A percentile compares a stretch with the other conserved stretches of the same genome.
phyloP scores from a whole-genome alignment of 2,329 filamentous ascomycete genomes.

The Phialophora expanda region DNA sequence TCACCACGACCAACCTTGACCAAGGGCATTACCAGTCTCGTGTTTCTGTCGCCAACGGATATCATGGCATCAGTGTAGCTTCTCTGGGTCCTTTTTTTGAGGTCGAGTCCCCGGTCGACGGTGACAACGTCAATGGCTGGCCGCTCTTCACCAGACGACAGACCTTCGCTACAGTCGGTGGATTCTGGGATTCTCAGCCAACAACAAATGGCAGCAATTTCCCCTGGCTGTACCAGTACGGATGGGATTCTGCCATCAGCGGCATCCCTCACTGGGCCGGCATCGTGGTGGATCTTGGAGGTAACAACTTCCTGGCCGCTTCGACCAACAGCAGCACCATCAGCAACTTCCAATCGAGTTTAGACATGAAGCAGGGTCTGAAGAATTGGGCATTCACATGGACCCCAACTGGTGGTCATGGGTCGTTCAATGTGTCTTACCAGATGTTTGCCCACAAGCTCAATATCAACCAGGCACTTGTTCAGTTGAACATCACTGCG shows the following conservation, averaged over 20 bases:
- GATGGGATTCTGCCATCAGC: slow-evolving; percentile 71
- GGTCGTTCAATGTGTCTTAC: slow-evolving; percentile 65
- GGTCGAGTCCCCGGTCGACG: slow-evolving; percentile 56
- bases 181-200: slow-evolving; percentile 68
- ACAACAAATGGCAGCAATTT: slow-evolving; percentile 67
- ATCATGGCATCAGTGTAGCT: slow-evolving; percentile 67
- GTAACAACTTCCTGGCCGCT: slow-evolving; percentile 63
- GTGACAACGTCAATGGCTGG: slow-evolving; percentile 68
- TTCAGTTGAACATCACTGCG: slow-evolving; percentile 65
- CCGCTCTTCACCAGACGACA: slow-evolving; percentile 68
- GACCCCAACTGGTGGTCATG: slow-evolving; percentile 58
- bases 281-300: slow-evolving; percentile 62
- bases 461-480: slow-evolving; percentile 64
- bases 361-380: slow-evolving; percentile 68
- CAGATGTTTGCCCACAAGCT: slow-evolving; percentile 70
- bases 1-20: slow-evolving; percentile 60
- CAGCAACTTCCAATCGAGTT: slow-evolving; percentile 63
- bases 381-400: slow-evolving; percentile 70
- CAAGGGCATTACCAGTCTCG: slow-evolving; percentile 66
- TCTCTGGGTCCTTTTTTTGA: slow-evolving; percentile 69
- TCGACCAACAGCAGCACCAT: slow-evolving; percentile 64
- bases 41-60: slow-evolving; percentile 66
- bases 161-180: slow-evolving; percentile 69
- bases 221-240: slow-evolving; percentile 71
- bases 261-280: slow-evolving; percentile 73